Percentiles rank a stretch among this genome's conserved stretches.
Conservation (phyloP, 2,329 filamentous ascomycete genomes). For the Aspergillus eucalypticola region DNA sequence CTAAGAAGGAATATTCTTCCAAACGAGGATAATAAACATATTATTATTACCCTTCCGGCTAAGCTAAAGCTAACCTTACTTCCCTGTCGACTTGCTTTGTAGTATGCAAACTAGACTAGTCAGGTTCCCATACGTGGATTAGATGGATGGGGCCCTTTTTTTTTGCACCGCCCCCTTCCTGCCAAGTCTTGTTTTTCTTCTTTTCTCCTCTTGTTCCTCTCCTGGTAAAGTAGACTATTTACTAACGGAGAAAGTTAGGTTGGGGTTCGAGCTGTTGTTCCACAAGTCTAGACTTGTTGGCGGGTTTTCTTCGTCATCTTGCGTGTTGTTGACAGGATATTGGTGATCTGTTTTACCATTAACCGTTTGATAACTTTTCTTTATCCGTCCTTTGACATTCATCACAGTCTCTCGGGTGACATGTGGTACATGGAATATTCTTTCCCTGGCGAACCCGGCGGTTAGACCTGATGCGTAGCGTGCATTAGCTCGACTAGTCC, state of each 20-base stretch:
- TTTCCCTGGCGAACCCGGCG: background rate
- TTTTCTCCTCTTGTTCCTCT: background rate
- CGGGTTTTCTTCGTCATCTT: background rate
- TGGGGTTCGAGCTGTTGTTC: background rate
- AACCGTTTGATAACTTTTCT: too few species aligned
- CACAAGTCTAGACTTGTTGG: background rate
- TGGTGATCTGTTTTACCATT: too few species aligned
- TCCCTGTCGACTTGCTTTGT: too few species aligned
- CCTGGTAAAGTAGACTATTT: background rate
- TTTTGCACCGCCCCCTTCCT: slow-evolving; percentile 14
- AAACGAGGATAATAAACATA: background rate
- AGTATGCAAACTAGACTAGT: background rate
- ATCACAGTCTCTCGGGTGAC: too few species aligned
- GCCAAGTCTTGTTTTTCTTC: background rate
- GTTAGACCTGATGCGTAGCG: background rate
- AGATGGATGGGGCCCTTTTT: background rate
- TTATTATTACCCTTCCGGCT: background rate
- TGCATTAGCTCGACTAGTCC: slow-evolving; percentile 1
- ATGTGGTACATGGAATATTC: background rate
- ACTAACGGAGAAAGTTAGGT: too few species aligned
- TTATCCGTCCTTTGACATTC: too few species aligned
- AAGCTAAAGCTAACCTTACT: slow-evolving; percentile 1
- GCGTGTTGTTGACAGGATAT: background rate
- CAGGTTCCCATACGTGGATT: slow-evolving; percentile 4
- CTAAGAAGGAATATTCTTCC: background rate